Evolutionary conservation across 495 filamentous ascomycete genomes (phyloP), one percentile per base, ranked within the genome.

Genomic region (Pseudomonodictys pantanalensis): DNA sequence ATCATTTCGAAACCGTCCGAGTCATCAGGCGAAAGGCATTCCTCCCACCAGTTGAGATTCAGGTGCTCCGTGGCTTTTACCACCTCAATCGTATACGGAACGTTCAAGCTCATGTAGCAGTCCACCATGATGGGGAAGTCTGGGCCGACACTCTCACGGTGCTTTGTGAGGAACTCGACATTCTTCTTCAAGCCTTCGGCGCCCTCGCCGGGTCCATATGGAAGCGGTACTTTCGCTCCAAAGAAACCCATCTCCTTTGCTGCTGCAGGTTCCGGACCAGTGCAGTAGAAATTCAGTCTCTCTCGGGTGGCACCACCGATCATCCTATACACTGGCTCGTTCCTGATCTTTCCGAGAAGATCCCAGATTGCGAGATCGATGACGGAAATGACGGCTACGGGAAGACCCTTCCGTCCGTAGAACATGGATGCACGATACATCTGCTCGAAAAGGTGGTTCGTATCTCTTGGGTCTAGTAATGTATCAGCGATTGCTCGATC

Each of bases 381-480:
- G 59, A 95, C 91, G 0, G 89, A 93, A 70, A 96, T 96, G 67
- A 91, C 88, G 30, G 91, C 91, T 11, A 92, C 83, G 2, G 91
- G 86, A 23, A 96, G 81, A 18, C 91, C 91, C 73, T 96, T 96
- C 56, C 91, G 84, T 45, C 91, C 91, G 69, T 96, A 96, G 79
- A 95, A 96, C 86, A 95, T 92, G 33, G 89, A 92, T 10, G 81
- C 90, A 29, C 90, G 86, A 76, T 95, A 96, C 91, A 96, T 95
- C 72, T 93, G 89, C 73, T 96, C 91, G 71, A 93, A 96, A 3
- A 96, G 77, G 60, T 86, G 80, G 70, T 92, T 95, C 50, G 87
- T 91, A 67, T 96, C 87, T 45, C 91, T 83, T 0, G 91, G 91
- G 71, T 96, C 91, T 69, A 33, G 33, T 15, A 1, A n/a, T 33